These are phyloP conservation scores for Pisolithus tinctorius DNA, from an alignment of 768 basidiomycete genomes.

Conservation along the genomic window DNA sequence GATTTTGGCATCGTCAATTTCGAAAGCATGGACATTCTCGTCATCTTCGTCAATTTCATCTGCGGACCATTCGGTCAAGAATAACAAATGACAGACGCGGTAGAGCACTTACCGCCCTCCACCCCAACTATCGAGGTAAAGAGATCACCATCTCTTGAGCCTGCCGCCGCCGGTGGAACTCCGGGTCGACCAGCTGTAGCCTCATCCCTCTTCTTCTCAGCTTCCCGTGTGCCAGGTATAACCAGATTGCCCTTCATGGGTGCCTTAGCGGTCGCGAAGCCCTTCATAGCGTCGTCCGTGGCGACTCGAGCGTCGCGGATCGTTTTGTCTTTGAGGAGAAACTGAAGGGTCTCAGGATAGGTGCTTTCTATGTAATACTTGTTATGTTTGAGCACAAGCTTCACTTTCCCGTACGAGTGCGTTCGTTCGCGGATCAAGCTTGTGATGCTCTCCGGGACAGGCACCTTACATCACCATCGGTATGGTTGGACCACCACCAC, in stretches of 20 bases:
- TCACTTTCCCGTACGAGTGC: conserved; percentile 95
- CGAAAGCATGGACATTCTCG: conserved; percentile 94
- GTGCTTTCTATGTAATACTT: conserved; percentile 95
- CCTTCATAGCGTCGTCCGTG: conserved; percentile 71
- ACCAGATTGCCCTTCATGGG: conserved; percentile 77
- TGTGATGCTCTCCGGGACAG: conserved; percentile 82
- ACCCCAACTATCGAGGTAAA: conserved; percentile 97
- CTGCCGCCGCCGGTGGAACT: conserved; percentile 20
- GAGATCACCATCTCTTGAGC: conserved; percentile 59
- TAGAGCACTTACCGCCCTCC: conserved; percentile 58
- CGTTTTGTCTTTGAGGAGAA: conserved; percentile 76
- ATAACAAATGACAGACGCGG: not conserved
- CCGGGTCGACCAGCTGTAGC: conserved; percentile 28
- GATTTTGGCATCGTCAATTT: conserved; percentile 90
- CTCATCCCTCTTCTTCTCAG: conserved; percentile 65
- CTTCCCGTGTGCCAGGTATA: conserved; percentile 80
- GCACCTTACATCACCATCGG: conserved; percentile 50
- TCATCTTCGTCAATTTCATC: conserved; percentile 98
- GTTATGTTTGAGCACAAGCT: conserved; percentile 96
- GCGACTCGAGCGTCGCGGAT: conserved; percentile 82
- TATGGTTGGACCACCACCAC: conserved; percentile 1
- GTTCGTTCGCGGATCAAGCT: conserved; percentile 90
- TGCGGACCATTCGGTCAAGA: conserved; percentile 23
- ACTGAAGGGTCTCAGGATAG: conserved; percentile 88
- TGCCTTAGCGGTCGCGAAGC: conserved; percentile 75